Conservation (phyloP, 1,284 basidiomycete species). For the Laetiporus sulphureus region DNA sequence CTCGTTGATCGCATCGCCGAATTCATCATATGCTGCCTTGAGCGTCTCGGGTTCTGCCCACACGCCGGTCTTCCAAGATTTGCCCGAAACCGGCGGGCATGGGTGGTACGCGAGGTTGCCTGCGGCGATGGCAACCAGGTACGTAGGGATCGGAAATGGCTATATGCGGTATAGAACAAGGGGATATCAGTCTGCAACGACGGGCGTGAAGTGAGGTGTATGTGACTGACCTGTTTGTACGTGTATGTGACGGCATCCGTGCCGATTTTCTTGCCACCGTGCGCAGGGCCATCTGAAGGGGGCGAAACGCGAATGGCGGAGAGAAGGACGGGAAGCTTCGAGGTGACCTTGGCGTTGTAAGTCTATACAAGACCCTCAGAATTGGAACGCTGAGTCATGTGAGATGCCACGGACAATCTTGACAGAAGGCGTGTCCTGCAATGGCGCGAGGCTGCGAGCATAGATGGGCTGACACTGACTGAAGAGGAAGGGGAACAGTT, state of each 20-base stretch:
- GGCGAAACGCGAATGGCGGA: constrained; percentile 80
- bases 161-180: too few species aligned
- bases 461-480: constrained; percentile 95
- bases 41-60: constrained; percentile 88
- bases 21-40: constrained; percentile 82
- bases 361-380: constrained; percentile 36
- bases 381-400: not conserved
- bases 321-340: constrained; percentile 76
- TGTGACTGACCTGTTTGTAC: constrained; percentile 56
- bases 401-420: constrained; percentile 52
- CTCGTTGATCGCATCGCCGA: constrained; percentile 78
- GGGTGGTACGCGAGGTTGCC: constrained; percentile 76
- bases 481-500: constrained; percentile 85
- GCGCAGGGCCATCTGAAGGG: constrained; percentile 55
- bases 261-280: constrained; percentile 65
- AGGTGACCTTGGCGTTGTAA: constrained; percentile 72
- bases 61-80: constrained; percentile 74
- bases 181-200: too few species aligned
- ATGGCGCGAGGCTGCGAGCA: constrained; percentile 71
- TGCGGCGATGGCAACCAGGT: constrained; percentile 82
- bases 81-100: constrained; percentile 55
- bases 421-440: constrained; percentile 77
- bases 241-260: constrained; percentile 60
- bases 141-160: constrained; percentile 82
- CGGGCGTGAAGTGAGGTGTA: too few species aligned